These are phyloP conservation scores for Geotrichum carabidarum DNA, from an alignment of 1,139 yeast species.

Conservation along the genomic window DNA sequence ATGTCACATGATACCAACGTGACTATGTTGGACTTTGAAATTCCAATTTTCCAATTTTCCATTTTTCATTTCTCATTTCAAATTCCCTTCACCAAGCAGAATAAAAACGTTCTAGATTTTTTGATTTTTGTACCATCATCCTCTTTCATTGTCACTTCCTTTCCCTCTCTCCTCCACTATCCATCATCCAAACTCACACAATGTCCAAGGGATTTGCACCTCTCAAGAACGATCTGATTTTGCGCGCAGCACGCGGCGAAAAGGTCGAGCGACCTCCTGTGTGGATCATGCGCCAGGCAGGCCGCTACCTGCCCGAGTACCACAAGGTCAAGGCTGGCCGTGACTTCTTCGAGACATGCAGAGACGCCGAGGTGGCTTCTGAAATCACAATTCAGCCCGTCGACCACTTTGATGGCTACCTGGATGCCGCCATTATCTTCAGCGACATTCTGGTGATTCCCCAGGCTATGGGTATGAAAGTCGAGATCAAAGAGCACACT, in stretches of 20 bases:
- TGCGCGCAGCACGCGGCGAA: constrained; percentile 81
- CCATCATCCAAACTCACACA: background rate
- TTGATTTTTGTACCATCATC: background rate
- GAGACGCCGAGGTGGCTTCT: constrained; percentile 89
- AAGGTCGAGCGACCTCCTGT: constrained; percentile 93
- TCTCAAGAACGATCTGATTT: constrained; percentile 80
- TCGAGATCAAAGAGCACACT: constrained; percentile 87
- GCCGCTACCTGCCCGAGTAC: constrained; percentile 66
- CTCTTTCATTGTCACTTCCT: background rate
- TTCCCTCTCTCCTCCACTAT: background rate
- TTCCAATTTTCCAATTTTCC: too few species aligned
- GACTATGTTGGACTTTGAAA: background rate
- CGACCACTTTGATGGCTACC: constrained; percentile 77
- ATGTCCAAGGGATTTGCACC: constrained; percentile 26
- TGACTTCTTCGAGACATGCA: constrained; percentile 89
- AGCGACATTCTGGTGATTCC: constrained; percentile 94
- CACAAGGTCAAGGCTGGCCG: constrained; percentile 81
- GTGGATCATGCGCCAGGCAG: constrained; percentile 96
- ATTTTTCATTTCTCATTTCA: background rate
- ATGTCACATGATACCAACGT: too few species aligned
- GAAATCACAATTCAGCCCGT: constrained; percentile 94
- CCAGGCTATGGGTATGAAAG: constrained; percentile 96
- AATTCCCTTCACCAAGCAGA: background rate
- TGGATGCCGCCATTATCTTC: constrained; percentile 96
- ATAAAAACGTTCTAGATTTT: background rate